A percentile compares a stretch with the other conserved stretches of the same genome.
These are phyloP conservation scores for Hypocrella siamensis DNA, from an alignment of 2,329 filamentous ascomycete species.

Conservation along the genomic window DNA sequence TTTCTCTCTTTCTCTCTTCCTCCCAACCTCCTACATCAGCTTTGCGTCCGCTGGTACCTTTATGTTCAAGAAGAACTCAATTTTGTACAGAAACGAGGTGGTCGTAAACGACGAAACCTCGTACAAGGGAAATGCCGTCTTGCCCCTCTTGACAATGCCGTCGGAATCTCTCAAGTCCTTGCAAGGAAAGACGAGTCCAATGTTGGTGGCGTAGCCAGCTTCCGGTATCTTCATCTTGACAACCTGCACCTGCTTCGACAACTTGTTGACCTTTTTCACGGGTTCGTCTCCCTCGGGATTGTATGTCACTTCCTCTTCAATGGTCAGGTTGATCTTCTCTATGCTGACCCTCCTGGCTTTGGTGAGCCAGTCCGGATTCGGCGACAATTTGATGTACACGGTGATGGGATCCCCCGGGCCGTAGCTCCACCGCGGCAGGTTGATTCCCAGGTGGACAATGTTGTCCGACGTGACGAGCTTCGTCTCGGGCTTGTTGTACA, in stretches of 20 bases:
- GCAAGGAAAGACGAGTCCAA: slow-evolving; percentile 79
- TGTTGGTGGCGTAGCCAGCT: slow-evolving; percentile 80
- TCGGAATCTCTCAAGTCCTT: slow-evolving; percentile 79
- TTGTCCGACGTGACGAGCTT: slow-evolving; percentile 79
- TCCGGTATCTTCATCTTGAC: slow-evolving; percentile 80
- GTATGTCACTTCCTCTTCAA: slow-evolving; percentile 97
- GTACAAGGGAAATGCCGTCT: slow-evolving; percentile 78
- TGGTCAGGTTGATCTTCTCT: slow-evolving; percentile 80
- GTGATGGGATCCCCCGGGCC: slow-evolving; percentile 89
- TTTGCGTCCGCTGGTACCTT: slow-evolving; percentile 55
- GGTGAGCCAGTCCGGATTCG: slow-evolving; percentile 78
- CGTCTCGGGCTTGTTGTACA: slow-evolving; percentile 94
- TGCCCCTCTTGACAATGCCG: slow-evolving; percentile 72
- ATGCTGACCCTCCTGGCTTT: slow-evolving; percentile 90
- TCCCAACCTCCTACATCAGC: too few relatives aligned
- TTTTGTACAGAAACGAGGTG: slow-evolving; percentile 87
- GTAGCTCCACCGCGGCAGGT: slow-evolving; percentile 89
- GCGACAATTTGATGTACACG: slow-evolving; percentile 86
- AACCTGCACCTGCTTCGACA: slow-evolving; percentile 69
- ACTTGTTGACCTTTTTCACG: slow-evolving; percentile 71
- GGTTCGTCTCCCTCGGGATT: slow-evolving; percentile 96
- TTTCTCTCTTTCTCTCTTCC: too few relatives aligned
- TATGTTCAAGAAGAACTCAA: slow-evolving; percentile 89
- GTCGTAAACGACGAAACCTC: slow-evolving; percentile 85
- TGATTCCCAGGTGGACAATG: slow-evolving; percentile 80